These are phyloP conservation scores for Ampelocalamus luodianensis DNA, from an alignment of 176 grass and related monocot species.

Conservation along the genomic window DNA sequence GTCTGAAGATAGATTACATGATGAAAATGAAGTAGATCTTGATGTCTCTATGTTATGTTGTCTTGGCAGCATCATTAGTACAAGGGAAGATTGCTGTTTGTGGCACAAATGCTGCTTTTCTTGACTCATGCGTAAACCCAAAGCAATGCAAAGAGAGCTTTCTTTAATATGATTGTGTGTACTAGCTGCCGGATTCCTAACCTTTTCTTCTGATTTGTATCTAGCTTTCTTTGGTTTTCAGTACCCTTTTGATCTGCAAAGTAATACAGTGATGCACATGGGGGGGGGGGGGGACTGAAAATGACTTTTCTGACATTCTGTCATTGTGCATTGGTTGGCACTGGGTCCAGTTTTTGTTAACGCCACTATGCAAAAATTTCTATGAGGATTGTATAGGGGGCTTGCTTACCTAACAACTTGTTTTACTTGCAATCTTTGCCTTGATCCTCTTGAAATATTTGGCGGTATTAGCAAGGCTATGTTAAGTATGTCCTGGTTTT, in stretches of 20 bases:
- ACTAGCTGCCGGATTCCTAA: slow-evolving; percentile 15
- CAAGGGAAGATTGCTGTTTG: slow-evolving; percentile 24
- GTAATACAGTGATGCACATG: slow-evolving; percentile 47
- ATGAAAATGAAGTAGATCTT: not conserved
- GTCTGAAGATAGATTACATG: slow-evolving; percentile 34
- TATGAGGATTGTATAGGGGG: not conserved
- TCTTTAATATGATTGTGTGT: slow-evolving; percentile 33
- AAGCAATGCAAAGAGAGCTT: slow-evolving; percentile 35
- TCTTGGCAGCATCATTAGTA: slow-evolving; percentile 41
- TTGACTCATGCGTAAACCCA: slow-evolving; percentile 48
- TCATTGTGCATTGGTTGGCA: slow-evolving; percentile 33
- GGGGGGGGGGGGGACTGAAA: slow-evolving; percentile 48
- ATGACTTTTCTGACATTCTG: slow-evolving; percentile 36
- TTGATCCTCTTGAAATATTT: slow-evolving; percentile 17
- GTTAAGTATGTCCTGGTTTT: slow-evolving; percentile 16
- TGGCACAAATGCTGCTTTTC: slow-evolving; percentile 7
- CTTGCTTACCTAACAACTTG: slow-evolving; percentile 48
- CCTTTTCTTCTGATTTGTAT: slow-evolving; percentile 38
- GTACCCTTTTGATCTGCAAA: slow-evolving; percentile 40
- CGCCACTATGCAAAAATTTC: slow-evolving; percentile 31
- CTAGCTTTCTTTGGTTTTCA: slow-evolving; percentile 38
- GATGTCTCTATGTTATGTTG: slow-evolving; percentile 25
- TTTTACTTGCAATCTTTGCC: slow-evolving; percentile 47
- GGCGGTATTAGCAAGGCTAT: slow-evolving; percentile 49
- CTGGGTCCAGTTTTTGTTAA: slow-evolving; percentile 37